Percentiles rank a stretch among this genome's conserved stretches.
These are phyloP conservation scores for Nigrograna mackinnonii DNA, from an alignment of 2,329 filamentous ascomycete genomes.

Conservation along the genomic window DNA sequence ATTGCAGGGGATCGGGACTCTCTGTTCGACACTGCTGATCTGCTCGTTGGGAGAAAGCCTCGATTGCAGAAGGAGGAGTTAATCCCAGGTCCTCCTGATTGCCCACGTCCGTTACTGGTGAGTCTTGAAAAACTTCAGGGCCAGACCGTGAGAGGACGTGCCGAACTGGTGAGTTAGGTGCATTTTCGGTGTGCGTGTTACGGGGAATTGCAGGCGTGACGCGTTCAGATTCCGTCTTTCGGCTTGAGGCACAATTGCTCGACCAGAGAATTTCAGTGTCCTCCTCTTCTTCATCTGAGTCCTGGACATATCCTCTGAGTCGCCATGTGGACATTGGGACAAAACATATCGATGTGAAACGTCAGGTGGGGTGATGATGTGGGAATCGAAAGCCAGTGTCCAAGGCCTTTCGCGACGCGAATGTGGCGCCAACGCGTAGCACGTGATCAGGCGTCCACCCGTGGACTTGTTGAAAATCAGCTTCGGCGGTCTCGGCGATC, in stretches of 20 bases:
- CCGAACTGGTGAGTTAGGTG: too few species aligned
- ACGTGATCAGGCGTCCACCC: not conserved
- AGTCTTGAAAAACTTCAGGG: too few species aligned
- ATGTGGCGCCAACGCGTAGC: slow-evolving; percentile 1
- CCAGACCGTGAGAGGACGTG: too few species aligned
- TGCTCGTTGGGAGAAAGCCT: too few species aligned
- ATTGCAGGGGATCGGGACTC: slow-evolving; percentile 35
- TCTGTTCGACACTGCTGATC: slow-evolving; percentile 13
- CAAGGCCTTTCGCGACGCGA: not conserved
- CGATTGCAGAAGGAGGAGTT: too few species aligned
- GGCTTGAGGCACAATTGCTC: slow-evolving; percentile 8
- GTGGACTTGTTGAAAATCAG: not conserved
- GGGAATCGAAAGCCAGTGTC: not conserved
- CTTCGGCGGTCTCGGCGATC: too few species aligned
- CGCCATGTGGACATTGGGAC: slow-evolving; percentile 54
- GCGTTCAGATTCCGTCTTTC: slow-evolving; percentile 12
- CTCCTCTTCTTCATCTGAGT: slow-evolving; percentile 55
- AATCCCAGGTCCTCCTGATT: too few species aligned
- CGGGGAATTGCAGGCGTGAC: slow-evolving; percentile 7
- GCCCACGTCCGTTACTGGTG: too few species aligned
- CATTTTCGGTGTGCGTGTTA: too few species aligned
- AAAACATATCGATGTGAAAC: slow-evolving; percentile 33
- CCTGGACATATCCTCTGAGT: slow-evolving; percentile 52
- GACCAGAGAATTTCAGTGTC: slow-evolving; percentile 27
- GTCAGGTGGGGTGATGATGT: slow-evolving; percentile 15